A percentile compares a stretch with the other conserved stretches of the same genome.
phyloP scores from a whole-genome alignment of 2,329 filamentous ascomycete genomes.

The Pyrenochaeta sp. region DNA sequence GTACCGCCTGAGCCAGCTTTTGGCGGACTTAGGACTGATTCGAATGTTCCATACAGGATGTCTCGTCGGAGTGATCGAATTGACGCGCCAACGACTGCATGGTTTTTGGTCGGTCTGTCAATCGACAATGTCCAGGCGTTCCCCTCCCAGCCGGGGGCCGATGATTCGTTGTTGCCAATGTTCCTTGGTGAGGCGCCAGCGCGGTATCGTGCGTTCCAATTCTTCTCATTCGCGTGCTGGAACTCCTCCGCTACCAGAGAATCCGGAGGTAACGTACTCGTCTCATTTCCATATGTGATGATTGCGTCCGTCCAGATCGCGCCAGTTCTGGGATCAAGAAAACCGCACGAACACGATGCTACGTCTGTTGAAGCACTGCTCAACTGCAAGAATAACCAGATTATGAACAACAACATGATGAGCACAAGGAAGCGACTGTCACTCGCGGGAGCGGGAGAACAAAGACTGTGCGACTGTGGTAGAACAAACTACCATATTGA shows the following conservation, averaged over 20 bases:
- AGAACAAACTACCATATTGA: too few relatives aligned
- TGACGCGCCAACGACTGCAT: slow-evolving; percentile 52
- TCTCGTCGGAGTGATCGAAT: slow-evolving; percentile 53
- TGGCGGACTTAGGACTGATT: slow-evolving; percentile 50
- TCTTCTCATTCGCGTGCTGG: slow-evolving; percentile 52
- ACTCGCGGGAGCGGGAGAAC: background rate
- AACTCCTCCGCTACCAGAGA: slow-evolving; percentile 51
- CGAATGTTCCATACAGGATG: slow-evolving; percentile 56
- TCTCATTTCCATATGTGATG: slow-evolving; percentile 59
- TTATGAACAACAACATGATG: background rate
- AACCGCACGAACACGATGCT: slow-evolving; percentile 53
- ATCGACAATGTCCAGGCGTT: slow-evolving; percentile 41
- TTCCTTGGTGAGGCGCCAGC: slow-evolving; percentile 51
- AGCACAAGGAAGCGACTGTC: background rate
- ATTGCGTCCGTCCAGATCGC: slow-evolving; percentile 54
- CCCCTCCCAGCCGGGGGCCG: slow-evolving; percentile 12
- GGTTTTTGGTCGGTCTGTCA: slow-evolving; percentile 36
- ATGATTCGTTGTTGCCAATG: slow-evolving; percentile 38
- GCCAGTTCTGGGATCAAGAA: slow-evolving; percentile 46
- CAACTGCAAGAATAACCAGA: background rate
- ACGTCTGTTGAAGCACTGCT: slow-evolving; percentile 13
- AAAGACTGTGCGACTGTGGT: background rate
- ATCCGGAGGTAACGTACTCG: slow-evolving; percentile 33
- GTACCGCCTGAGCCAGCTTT: slow-evolving; percentile 46
- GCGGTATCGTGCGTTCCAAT: slow-evolving; percentile 52